Evolutionary conservation across 805 yeast species (phyloP), one percentile per base, ranked within the genome.

Genomic region (Maudiozyma saulgeensis): DNA sequence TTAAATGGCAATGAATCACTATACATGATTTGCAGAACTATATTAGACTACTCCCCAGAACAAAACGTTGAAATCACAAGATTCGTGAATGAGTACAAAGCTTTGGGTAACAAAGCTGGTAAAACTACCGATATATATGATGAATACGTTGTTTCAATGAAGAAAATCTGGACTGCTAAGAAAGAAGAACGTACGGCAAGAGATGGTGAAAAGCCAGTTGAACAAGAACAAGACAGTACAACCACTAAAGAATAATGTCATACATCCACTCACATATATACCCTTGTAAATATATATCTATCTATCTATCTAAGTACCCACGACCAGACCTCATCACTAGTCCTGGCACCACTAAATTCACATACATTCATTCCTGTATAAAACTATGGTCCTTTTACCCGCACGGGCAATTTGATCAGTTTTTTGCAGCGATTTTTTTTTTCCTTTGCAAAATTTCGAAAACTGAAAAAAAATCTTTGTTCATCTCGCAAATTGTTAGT

Each of bases 121-220:
- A 45, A 28, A 13, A 37, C 45, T 31, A 45, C 45, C 13, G 60
- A 57, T 34, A 26, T 49, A 6, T 58, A 57, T 39, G 59, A 59
- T 25, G 28, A 45, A 5, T 53, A 50, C 35, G 46, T 47, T 18
- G 39, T 18, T 7, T 45, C 57, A 12, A 43, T 41, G 25, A 45
- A 43, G 11, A n/a, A 21, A 13, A 18, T 50, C 6, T 51, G 50
- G 50, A 25, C 34, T 4, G 23, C 6, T 4, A 41, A 41, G 31
- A 32, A 41, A 31, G 44, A n/a, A 28, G 25, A 26, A 18, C 21
- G 26, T 23, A 18, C 28, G 13, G 28, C 16, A 6, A 15, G 37
- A 31, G 15, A 16, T 28, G 31, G 13, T 13, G 11, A n/a, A 15
- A 28, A 35, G 26, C 32, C 42, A 34, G 21, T 16, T 6, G 35